phyloP scores from a whole-genome alignment of 2,329 filamentous ascomycete genomes.

The Stachybotrys echinatus region DNA sequence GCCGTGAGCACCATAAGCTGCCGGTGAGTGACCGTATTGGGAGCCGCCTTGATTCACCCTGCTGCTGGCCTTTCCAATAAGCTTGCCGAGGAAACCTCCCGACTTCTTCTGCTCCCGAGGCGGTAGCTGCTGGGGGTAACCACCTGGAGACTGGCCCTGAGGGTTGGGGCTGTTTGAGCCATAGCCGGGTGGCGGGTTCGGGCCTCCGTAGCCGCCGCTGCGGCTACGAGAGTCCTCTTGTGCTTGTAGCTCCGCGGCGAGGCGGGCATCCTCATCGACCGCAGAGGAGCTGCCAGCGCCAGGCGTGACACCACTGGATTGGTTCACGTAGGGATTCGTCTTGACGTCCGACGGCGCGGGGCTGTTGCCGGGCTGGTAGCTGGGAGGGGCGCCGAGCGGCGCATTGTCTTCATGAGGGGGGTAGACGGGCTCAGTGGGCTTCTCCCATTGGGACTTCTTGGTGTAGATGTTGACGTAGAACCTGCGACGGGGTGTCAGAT shows the following conservation, averaged over 20 bases:
- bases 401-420: slow-evolving; percentile 34
- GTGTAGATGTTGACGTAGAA: slow-evolving; percentile 90
- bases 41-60: slow-evolving; percentile 12
- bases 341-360: slow-evolving; percentile 51
- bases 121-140: slow-evolving; percentile 35
- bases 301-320: slow-evolving; percentile 20
- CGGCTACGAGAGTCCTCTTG: slow-evolving; percentile 68
- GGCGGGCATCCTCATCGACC: slow-evolving; percentile 62
- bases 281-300: slow-evolving; percentile 25
- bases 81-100: slow-evolving; percentile 46
- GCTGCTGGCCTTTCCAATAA: slow-evolving; percentile 39
- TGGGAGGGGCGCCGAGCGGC: slow-evolving; percentile 60
- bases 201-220: slow-evolving; percentile 17
- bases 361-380: slow-evolving; percentile 47
- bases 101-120: slow-evolving; percentile 32
- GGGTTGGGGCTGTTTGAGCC: slow-evolving; percentile 20
- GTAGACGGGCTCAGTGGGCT: slow-evolving; percentile 64
- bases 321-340: slow-evolving; percentile 62
- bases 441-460: slow-evolving; percentile 87
- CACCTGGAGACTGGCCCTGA: slow-evolving; percentile 10
- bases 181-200: slow-evolving; percentile 27
- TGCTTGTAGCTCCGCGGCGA: slow-evolving; percentile 74
- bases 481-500: too few species aligned
- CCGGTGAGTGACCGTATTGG: slow-evolving; percentile 7
- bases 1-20: slow-evolving; percentile 13